Conservation (phyloP, 2,329 filamentous ascomycete species). For the Alternaria ethzedia region DNA sequence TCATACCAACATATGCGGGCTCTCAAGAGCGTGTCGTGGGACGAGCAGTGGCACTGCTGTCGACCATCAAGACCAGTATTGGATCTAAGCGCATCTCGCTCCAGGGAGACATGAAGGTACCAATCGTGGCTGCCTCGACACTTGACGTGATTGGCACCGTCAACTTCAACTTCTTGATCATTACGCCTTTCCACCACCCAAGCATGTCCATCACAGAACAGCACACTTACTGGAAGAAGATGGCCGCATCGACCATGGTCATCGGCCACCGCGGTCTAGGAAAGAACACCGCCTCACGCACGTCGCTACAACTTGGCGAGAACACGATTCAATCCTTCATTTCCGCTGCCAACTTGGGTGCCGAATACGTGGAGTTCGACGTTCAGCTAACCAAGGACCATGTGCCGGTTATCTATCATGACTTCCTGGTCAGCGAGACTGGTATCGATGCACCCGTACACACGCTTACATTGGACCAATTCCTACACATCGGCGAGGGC, state of each 20-base stretch:
- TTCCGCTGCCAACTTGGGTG: conserved; percentile 90
- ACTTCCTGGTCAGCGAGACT: conserved; percentile 96
- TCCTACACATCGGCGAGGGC: conserved; percentile 80
- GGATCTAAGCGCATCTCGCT: conserved; percentile 88
- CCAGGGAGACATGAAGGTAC: conserved; percentile 90
- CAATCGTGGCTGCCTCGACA: conserved; percentile 80
- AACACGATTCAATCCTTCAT: conserved; percentile 97
- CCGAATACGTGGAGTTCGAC: conserved; percentile 76
- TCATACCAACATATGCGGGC: conserved; percentile 93
- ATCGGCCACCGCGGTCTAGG: conserved; percentile 76
- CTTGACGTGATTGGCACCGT: conserved; percentile 92
- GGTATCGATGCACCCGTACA: conserved; percentile 97
- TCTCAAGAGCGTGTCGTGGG: conserved; percentile 81
- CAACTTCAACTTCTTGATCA: conserved; percentile 95
- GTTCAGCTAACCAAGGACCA: conserved; percentile 99
- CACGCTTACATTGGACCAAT: conserved; percentile 92
- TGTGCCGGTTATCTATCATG: conserved; percentile 97
- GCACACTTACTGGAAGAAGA: conserved; percentile 95
- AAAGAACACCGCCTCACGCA: conserved; percentile 84
- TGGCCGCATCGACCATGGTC: conserved; percentile 86
- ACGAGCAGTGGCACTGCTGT: conserved; percentile 85
- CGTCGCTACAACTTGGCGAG: conserved; percentile 91
- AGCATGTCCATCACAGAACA: conserved; percentile 91
- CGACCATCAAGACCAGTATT: conserved; percentile 80
- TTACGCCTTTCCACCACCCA: conserved; percentile 91